Evolutionary conservation across 805 yeast genomes (phyloP), one percentile per base, ranked within the genome.

Genomic region (Monosporozyma yasuniensis): DNA sequence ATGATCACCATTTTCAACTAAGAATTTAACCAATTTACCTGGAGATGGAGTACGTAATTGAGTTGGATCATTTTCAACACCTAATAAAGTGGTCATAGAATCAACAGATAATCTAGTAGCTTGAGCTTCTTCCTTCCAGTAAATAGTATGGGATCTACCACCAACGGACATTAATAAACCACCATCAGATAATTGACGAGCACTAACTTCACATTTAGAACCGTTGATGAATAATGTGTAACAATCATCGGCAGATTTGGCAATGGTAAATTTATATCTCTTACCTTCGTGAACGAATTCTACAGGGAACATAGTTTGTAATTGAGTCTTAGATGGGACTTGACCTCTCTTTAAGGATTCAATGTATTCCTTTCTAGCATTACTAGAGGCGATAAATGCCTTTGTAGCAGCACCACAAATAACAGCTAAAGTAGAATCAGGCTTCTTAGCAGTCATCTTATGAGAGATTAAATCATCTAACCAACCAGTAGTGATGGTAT

Each of bases 401-500:
- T 87, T 88, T n/a, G 97, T 84, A 19, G 87, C 95, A 47, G 99
- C 99, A 71, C 99, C 99, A 72, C 97, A 90, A 50, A 93, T 77
- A 47, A 91, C 93, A 32, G 99, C 98, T 52, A 90, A 66, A 47
- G 80, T 77, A 43, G 89, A 80, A 68, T 95, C 97, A 41, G 99
- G 99, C 71, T 97, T 83, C 72, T 93, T 97, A 39, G 96, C 95
- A 38, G 99, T 93, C 68, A 95, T 80, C 62, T 86, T 89, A 70
- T 87, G 87, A 53, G 95, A 76, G 62, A 93, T 93, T 63, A 93
- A 79, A 70, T 91, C 98, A 70, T 93, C 99, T 64, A 93, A 80
- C 99, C 99, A 93, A 50, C 98, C 98, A 51, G 99, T 93, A 52
- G 99, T 93, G 63, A 93, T 91, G 46, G 93, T 91, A 70, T 93